Evolutionary conservation across 2,329 filamentous ascomycete species (phyloP).

Genomic region (Diaporthe ampelina): DNA sequence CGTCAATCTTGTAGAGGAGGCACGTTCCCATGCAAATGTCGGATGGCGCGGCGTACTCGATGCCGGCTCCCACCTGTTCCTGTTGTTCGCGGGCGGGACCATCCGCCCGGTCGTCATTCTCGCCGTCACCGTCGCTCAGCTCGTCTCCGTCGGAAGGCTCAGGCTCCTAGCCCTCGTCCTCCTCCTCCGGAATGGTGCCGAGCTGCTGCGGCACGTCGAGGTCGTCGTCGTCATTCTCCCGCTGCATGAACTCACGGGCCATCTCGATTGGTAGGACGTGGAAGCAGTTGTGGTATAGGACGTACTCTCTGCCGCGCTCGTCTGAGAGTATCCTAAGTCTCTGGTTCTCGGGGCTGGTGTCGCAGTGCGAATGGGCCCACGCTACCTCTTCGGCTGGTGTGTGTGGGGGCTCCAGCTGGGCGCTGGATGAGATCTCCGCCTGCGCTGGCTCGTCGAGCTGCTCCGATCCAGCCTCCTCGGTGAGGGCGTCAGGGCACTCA

Average conservation of each 20-base stretch:
- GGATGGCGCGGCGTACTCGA: neutral
- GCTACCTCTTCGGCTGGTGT: conserved; percentile 1
- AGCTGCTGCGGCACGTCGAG: neutral
- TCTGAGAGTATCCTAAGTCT: conserved; percentile 3
- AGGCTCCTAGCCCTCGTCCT: conserved; percentile 12
- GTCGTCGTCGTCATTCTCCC: neutral
- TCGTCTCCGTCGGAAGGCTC: neutral
- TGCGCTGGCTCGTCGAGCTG: neutral
- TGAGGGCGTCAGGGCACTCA: neutral
- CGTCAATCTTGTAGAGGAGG: neutral
- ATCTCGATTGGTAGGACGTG: conserved; percentile 13
- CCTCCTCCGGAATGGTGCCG: conserved; percentile 9
- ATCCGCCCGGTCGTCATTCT: no score
- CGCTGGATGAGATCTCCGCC: neutral
- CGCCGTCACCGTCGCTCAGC: no score
- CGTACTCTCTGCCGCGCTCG: neutral
- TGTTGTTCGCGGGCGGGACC: neutral
- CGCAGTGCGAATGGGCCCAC: conserved; percentile 23
- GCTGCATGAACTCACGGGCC: neutral
- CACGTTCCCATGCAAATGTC: neutral
- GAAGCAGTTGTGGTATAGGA: conserved; percentile 25
- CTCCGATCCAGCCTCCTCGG: no score
- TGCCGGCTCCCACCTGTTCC: neutral
- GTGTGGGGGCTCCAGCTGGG: neutral
- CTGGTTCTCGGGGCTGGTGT: neutral